phyloP scores from a whole-genome alignment of 805 yeast genomes.

The Candida tibetensis region DNA sequence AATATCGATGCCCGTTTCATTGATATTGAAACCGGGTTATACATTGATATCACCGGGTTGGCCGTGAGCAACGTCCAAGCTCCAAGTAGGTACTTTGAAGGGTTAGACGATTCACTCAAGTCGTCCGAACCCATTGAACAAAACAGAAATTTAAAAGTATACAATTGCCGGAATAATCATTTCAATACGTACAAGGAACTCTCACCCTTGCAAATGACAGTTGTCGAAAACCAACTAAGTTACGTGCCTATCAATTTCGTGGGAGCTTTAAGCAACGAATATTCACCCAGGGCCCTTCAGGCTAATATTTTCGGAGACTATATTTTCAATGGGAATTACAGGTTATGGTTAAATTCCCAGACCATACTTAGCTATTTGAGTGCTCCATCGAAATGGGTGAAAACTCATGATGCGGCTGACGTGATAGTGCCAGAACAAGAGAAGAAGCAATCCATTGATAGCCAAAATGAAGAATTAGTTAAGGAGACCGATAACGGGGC shows the following conservation, averaged over 20 bases:
- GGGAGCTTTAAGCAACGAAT: slow-evolving; percentile 27
- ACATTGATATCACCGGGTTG: slow-evolving; percentile 27
- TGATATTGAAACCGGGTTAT: slow-evolving; percentile 25
- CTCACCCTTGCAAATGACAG: slow-evolving; percentile 16
- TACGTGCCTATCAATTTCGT: slow-evolving; percentile 31
- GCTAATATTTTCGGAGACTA: slow-evolving; percentile 20
- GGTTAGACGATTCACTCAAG: slow-evolving; percentile 9
- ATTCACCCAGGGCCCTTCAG: slow-evolving; percentile 21
- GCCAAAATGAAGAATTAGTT: background rate
- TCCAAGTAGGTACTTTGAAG: slow-evolving; percentile 14
- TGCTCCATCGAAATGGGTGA: slow-evolving; percentile 22
- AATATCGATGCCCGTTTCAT: slow-evolving; percentile 23
- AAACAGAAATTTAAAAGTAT: slow-evolving; percentile 23
- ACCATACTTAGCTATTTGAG: slow-evolving; percentile 24
- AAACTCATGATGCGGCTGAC: background rate
- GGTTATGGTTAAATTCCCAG: slow-evolving; percentile 32
- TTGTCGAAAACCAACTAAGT: slow-evolving; percentile 18
- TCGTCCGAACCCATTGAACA: slow-evolving; percentile 1
- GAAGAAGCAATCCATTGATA: background rate
- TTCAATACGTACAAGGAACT: slow-evolving; percentile 22
- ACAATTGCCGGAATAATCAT: slow-evolving; percentile 38
- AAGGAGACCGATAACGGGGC: background rate
- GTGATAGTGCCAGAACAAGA: background rate
- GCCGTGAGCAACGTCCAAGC: slow-evolving; percentile 29
- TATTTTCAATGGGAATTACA: slow-evolving; percentile 28